A percentile compares a stretch with the other conserved stretches of the same genome.
These are phyloP conservation scores for Talaromyces sp. DNA, from an alignment of 2,329 filamentous ascomycete species.

Conservation along the genomic window DNA sequence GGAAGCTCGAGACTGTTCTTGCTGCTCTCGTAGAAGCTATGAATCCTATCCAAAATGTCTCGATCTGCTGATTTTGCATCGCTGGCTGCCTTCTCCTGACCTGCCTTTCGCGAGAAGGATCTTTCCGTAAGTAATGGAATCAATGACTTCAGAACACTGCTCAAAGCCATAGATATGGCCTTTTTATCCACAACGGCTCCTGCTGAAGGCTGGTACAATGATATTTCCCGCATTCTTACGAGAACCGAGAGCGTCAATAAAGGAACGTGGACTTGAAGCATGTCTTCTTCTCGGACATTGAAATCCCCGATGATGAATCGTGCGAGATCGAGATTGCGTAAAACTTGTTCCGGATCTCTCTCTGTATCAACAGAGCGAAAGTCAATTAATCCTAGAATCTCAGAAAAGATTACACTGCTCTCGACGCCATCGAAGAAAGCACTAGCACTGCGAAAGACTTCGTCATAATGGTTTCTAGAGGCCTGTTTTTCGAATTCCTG, in stretches of 20 bases:
- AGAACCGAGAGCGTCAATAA: conserved; percentile 69
- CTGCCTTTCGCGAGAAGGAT: conserved; percentile 53
- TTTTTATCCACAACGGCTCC: conserved; percentile 21
- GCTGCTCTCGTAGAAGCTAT: conserved; percentile 68
- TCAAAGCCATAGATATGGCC: conserved; percentile 28
- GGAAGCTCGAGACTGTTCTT: conserved; percentile 69
- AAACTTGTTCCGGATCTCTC: conserved; percentile 50
- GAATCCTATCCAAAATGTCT: conserved; percentile 63
- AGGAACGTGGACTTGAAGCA: conserved; percentile 84
- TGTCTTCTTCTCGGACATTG: conserved; percentile 94
- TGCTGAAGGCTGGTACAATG: conserved; percentile 16
- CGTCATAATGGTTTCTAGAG: conserved; percentile 72
- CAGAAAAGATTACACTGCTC: conserved; percentile 87
- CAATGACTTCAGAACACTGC: conserved; percentile 33
- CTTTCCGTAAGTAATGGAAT: conserved; percentile 50
- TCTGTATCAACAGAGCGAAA: conserved; percentile 55
- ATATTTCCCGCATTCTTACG: conserved; percentile 46
- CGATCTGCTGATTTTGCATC: conserved; percentile 21
- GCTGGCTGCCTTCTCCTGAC: conserved; percentile 26
- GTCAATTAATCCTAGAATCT: conserved; percentile 69
- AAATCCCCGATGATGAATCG: conserved; percentile 84
- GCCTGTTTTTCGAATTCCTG: conserved; percentile 70
- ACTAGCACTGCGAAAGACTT: conserved; percentile 89
- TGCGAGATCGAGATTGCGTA: conserved; percentile 70
- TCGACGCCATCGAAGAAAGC: conserved; percentile 98